phyloP scores from a whole-genome alignment of 2,329 filamentous ascomycete genomes.

The Paramyrothecium roridum region DNA sequence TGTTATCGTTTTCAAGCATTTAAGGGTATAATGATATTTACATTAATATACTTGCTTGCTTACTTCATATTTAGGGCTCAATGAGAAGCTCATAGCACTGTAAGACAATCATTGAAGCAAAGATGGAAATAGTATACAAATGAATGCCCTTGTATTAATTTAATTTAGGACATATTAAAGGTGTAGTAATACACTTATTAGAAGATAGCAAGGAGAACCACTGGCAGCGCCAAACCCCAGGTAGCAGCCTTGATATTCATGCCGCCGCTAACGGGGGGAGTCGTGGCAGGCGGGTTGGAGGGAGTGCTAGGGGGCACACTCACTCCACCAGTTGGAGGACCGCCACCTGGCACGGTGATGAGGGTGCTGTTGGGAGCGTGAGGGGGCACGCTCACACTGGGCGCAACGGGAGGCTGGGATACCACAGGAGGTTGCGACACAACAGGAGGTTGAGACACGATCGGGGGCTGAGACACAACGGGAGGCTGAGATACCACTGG shows the following conservation, averaged over 20 bases:
- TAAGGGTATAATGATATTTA: too few relatives aligned
- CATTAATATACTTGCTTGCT: too few relatives aligned
- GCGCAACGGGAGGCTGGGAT: background rate
- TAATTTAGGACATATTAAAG: too few relatives aligned
- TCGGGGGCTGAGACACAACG: too few relatives aligned
- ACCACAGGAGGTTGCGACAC: background rate
- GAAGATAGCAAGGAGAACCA: background rate
- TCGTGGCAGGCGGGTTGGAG: background rate
- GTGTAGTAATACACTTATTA: background rate
- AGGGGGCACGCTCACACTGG: background rate
- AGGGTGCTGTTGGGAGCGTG: background rate
- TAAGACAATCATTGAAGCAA: too few relatives aligned
- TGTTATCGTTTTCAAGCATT: too few relatives aligned
- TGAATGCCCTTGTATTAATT: too few relatives aligned
- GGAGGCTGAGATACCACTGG: too few relatives aligned
- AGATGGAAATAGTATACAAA: too few relatives aligned
- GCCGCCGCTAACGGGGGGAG: background rate
- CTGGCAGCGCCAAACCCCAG: background rate
- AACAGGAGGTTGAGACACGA: background rate
- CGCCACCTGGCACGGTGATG: background rate
- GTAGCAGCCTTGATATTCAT: background rate
- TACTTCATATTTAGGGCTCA: too few relatives aligned
- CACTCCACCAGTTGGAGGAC: background rate
- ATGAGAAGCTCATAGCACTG: too few relatives aligned
- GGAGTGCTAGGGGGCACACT: background rate